Percentiles rank a stretch among this genome's conserved stretches.
phyloP scores from a whole-genome alignment of 495 filamentous ascomycete species.

The Xylaria telfairii region DNA sequence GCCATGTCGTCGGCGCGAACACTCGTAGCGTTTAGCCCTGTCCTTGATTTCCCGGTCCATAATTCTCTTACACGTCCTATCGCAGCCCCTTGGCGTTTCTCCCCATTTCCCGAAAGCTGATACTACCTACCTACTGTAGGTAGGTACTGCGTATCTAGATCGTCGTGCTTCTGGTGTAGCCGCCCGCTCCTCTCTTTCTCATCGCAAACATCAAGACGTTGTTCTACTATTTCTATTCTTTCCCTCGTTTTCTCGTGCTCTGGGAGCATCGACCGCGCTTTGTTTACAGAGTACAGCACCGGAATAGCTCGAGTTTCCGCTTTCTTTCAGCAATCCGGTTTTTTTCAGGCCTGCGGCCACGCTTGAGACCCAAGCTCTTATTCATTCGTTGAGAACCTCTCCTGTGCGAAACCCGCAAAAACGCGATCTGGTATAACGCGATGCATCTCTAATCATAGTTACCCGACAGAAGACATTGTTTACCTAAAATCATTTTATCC shows the following conservation, averaged over 20 bases:
- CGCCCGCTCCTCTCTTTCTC: neutral
- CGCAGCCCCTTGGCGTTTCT: neutral
- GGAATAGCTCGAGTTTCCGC: neutral
- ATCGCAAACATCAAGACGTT: neutral
- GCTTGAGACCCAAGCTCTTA: neutral
- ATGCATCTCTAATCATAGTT: slow-evolving; percentile 3
- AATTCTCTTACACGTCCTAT: slow-evolving; percentile 16
- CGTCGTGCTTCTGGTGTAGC: neutral
- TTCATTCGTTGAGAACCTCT: slow-evolving; percentile 14
- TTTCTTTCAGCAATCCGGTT: neutral
- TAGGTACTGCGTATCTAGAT: too few relatives aligned
- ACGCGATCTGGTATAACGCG: slow-evolving; percentile 2
- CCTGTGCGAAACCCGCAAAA: slow-evolving; percentile 7
- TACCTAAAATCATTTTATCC: neutral
- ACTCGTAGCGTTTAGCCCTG: neutral
- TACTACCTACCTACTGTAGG: too few relatives aligned
- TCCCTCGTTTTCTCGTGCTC: slow-evolving; percentile 20
- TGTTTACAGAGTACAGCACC: neutral
- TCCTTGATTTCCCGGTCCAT: slow-evolving; percentile 10
- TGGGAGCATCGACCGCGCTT: neutral
- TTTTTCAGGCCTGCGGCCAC: slow-evolving; percentile 5
- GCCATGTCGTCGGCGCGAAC: slow-evolving; percentile 11
- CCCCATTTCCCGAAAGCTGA: neutral
- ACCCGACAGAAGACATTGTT: neutral
- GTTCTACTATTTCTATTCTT: slow-evolving; percentile 15